phyloP scores from a whole-genome alignment of 148 eudicot genomes.

The Dianthus caryophyllus region DNA sequence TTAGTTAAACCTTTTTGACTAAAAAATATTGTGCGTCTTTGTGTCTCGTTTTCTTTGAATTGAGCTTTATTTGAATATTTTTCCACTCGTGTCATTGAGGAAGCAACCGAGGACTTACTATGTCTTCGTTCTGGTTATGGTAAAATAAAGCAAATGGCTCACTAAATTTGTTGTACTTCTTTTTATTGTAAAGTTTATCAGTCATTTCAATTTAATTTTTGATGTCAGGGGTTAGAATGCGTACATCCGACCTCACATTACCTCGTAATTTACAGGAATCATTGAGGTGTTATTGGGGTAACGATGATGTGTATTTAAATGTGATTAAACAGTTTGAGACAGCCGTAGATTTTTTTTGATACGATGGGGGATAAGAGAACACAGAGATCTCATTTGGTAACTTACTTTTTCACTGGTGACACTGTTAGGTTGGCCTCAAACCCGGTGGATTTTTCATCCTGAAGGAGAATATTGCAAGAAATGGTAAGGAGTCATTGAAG shows the following conservation, averaged over 20 bases:
- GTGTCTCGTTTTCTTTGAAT: not conserved
- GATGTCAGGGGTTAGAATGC: no score
- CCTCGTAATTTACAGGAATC: no score
- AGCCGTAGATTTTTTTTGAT: not conserved
- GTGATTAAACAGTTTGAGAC: not conserved
- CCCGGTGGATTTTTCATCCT: constrained; percentile 81
- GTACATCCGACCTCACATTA: no score
- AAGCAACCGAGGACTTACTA: no score
- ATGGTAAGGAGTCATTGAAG: constrained; percentile 36
- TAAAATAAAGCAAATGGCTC: no score
- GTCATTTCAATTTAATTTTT: no score
- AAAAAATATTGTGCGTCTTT: not conserved
- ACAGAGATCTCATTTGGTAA: not conserved
- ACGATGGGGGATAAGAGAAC: not conserved
- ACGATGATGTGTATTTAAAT: no score
- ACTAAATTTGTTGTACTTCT: no score
- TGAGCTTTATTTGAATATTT: not conserved
- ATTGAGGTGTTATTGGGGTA: no score
- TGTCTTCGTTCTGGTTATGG: no score
- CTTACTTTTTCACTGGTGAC: not conserved
- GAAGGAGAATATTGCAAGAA: constrained; percentile 86
- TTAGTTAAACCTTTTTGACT: not conserved
- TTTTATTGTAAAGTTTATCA: no score
- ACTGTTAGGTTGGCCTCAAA: constrained; percentile 70
- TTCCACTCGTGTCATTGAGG: no score